phyloP scores from a whole-genome alignment of 2,329 filamentous ascomycete species.

The Stachybotrys chlorohalonatus region DNA sequence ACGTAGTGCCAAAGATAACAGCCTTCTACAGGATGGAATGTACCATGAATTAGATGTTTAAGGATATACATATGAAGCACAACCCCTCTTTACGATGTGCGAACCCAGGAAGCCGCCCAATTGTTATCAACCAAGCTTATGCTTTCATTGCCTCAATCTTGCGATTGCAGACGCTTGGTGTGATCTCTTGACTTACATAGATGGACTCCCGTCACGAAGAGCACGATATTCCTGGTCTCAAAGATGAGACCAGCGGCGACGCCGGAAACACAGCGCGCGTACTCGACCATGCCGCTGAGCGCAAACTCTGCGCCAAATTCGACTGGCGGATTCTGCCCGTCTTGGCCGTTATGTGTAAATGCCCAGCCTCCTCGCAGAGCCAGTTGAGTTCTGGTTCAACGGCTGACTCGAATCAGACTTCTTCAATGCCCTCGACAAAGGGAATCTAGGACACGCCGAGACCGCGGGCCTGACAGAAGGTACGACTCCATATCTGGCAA shows the following conservation, averaged over 20 bases:
- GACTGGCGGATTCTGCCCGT: conserved; percentile 45
- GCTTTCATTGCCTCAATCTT: no score
- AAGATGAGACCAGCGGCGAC: conserved; percentile 5
- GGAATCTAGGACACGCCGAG: conserved; percentile 44
- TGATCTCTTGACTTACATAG: no score
- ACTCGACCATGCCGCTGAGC: conserved; percentile 35
- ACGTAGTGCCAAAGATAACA: neutral
- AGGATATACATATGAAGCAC: neutral
- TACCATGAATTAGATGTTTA: neutral
- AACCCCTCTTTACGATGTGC: neutral
- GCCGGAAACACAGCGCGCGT: conserved; percentile 16
- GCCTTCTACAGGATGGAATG: neutral
- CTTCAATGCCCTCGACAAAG: conserved; percentile 37
- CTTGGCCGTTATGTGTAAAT: conserved; percentile 41
- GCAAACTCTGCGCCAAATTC: conserved; percentile 42
- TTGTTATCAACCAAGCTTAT: no score
- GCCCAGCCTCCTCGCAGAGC: neutral
- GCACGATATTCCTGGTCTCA: neutral
- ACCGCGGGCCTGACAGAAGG: conserved; percentile 35
- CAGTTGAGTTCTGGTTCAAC: neutral
- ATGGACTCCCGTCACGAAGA: neutral
- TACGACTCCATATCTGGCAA: conserved; percentile 2
- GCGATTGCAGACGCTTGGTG: no score
- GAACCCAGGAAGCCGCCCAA: no score
- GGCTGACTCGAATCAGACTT: conserved; percentile 19